A percentile compares a stretch with the other conserved stretches of the same genome.
Evolutionary conservation across 2,329 filamentous ascomycete genomes (phyloP).

Genomic region (Aspergillus sp.): DNA sequence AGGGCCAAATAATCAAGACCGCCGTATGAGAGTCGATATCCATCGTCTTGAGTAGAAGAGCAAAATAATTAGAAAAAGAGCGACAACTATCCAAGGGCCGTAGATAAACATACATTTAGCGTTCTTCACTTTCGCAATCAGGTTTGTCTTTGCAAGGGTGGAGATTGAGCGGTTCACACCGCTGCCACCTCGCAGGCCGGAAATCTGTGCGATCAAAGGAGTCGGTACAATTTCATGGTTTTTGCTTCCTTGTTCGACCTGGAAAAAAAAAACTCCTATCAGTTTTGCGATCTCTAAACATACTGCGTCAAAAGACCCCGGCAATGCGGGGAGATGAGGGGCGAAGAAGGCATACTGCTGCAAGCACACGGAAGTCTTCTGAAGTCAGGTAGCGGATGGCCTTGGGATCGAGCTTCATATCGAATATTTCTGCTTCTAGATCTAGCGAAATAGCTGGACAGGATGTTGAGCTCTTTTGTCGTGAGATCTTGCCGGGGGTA

Average conservation of each 20-base stretch:
- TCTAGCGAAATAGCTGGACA: neutral
- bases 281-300: constrained; percentile 26
- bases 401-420: constrained; percentile 94
- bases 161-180: constrained; percentile 87
- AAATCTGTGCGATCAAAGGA: constrained; percentile 77
- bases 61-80: constrained; percentile 6
- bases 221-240: constrained; percentile 98
- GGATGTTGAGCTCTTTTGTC: neutral
- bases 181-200: constrained; percentile 73
- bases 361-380: constrained; percentile 94
- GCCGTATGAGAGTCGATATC: constrained; percentile 94
- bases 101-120: constrained; percentile 64
- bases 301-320: constrained; percentile 11
- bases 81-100: neutral
- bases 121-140: constrained; percentile 92
- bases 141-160: constrained; percentile 81
- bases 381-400: constrained; percentile 86
- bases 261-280: constrained; percentile 28
- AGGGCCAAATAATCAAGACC: constrained; percentile 97
- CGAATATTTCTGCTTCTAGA: neutral
- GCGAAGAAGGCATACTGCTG: constrained; percentile 64
- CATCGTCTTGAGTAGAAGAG: constrained; percentile 62
- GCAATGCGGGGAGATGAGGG: constrained; percentile 22
- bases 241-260: constrained; percentile 92
- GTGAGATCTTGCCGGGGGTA: neutral